Evolutionary conservation across 495 filamentous ascomycete species (phyloP).

Genomic region (Penicillium fimorum): DNA sequence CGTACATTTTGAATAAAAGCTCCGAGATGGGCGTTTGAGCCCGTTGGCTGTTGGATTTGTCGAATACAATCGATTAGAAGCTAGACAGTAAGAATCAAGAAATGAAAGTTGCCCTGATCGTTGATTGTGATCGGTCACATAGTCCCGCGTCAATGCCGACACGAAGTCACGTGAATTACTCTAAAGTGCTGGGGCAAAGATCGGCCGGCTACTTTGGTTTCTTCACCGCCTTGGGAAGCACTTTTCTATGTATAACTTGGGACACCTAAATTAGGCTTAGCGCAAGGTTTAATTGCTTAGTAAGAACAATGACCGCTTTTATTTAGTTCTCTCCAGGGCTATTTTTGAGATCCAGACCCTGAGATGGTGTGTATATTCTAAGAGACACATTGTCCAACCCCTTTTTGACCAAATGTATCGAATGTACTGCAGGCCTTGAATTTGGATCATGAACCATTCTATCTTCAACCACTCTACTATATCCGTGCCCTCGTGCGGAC

Average conservation of each 20-base stretch:
- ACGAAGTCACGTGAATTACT: slow-evolving; percentile 33
- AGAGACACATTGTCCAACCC: background rate
- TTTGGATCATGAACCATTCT: slow-evolving; percentile 1
- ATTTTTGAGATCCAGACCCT: background rate
- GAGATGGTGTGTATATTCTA: background rate
- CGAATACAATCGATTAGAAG: background rate
- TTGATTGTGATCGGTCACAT: slow-evolving; percentile 23
- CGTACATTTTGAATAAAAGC: slow-evolving; percentile 25
- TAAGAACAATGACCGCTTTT: slow-evolving; percentile 14
- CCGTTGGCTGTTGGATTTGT: background rate
- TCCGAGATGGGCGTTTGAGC: slow-evolving; percentile 1
- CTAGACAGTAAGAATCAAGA: background rate
- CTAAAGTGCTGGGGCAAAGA: slow-evolving; percentile 13
- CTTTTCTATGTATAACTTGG: too few species aligned
- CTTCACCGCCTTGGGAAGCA: too few species aligned
- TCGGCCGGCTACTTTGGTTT: slow-evolving; percentile 12
- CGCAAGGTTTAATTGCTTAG: too few species aligned
- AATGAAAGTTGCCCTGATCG: slow-evolving; percentile 13
- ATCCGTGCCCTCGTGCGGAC: background rate
- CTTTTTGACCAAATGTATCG: background rate
- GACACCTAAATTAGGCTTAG: too few species aligned
- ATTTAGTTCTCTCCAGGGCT: slow-evolving; percentile 3
- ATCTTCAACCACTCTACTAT: background rate
- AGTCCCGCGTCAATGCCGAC: slow-evolving; percentile 28
- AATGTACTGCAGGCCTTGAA: background rate